phyloP scores from a whole-genome alignment of 2,329 filamentous ascomycete species.

The Nemania serpens region DNA sequence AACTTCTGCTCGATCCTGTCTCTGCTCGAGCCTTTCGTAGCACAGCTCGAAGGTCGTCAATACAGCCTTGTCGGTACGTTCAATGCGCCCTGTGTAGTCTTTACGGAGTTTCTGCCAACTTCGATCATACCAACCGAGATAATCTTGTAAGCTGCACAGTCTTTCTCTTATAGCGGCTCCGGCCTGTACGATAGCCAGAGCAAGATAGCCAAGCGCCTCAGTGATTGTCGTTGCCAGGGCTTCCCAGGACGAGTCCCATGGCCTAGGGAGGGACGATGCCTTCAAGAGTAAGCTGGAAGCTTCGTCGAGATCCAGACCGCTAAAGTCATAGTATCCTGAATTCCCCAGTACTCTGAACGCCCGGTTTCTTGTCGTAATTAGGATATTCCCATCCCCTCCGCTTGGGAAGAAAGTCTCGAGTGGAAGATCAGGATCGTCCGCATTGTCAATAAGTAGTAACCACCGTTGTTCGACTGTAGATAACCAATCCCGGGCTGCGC shows the following conservation, averaged over 20 bases:
- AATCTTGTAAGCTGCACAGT: conserved; percentile 4
- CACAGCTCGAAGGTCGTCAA: conserved; percentile 14
- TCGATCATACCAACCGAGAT: conserved; percentile 2
- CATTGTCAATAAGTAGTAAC: conserved; percentile 13
- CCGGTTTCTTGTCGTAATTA: conserved; percentile 7
- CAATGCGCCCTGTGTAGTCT: background rate
- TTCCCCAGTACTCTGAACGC: conserved; percentile 2
- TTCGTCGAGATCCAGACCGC: conserved; percentile 3
- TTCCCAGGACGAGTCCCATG: background rate
- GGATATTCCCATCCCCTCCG: conserved; percentile 10
- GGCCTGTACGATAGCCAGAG: conserved; percentile 14
- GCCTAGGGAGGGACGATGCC: conserved; percentile 1
- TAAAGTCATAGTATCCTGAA: conserved; percentile 3
- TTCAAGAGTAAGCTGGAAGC: conserved; percentile 7
- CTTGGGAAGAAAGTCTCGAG: conserved; percentile 10
- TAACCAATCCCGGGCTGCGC: conserved; percentile 11
- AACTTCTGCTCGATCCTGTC: background rate
- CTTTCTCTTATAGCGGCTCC: conserved; percentile 7
- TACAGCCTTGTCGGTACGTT: background rate
- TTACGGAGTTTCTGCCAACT: background rate
- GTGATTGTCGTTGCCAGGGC: background rate
- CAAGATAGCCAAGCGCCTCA: conserved; percentile 5
- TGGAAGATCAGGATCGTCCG: background rate
- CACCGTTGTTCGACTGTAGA: conserved; percentile 5
- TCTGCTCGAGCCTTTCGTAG: background rate